phyloP scores from a whole-genome alignment of 2,329 filamentous ascomycete species.

The Cladosporium cucumerinum region DNA sequence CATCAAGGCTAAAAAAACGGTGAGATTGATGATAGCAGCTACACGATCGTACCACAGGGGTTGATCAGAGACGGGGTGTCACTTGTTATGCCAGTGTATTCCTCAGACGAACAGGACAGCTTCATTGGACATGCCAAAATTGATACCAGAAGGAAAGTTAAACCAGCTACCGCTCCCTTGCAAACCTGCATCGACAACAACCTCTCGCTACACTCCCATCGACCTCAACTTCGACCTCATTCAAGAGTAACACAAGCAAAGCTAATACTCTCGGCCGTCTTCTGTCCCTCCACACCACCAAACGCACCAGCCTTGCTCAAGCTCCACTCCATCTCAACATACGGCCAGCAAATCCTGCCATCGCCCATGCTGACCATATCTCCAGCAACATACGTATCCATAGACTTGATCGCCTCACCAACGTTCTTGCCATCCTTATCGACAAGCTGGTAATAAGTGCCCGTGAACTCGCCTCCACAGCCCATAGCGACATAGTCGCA shows the following conservation, averaged over 20 bases:
- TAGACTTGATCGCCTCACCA: conserved; percentile 49
- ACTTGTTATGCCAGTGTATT: background rate
- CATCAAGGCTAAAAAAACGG: background rate
- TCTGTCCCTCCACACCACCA: conserved; percentile 18
- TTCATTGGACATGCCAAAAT: too few species aligned
- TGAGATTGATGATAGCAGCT: too few species aligned
- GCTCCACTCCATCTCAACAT: conserved; percentile 55
- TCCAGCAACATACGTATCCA: conserved; percentile 57
- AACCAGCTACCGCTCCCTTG: background rate
- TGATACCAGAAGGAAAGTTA: background rate
- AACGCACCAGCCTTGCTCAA: conserved; percentile 34
- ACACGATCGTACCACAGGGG: background rate
- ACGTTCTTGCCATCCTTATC: conserved; percentile 51
- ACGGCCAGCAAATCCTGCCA: conserved; percentile 60
- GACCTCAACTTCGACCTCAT: background rate
- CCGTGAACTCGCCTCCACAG: conserved; percentile 57
- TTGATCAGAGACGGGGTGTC: background rate
- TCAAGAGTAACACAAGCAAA: conserved; percentile 50
- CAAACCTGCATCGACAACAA: background rate
- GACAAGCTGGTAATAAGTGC: conserved; percentile 59
- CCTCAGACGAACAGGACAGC: background rate
- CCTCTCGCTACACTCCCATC: background rate
- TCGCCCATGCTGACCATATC: conserved; percentile 61
- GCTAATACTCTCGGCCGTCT: conserved; percentile 45
- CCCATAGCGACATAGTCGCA: conserved; percentile 59